phyloP scores from a whole-genome alignment of 2,329 filamentous ascomycete species.

The Penicillium sp. region DNA sequence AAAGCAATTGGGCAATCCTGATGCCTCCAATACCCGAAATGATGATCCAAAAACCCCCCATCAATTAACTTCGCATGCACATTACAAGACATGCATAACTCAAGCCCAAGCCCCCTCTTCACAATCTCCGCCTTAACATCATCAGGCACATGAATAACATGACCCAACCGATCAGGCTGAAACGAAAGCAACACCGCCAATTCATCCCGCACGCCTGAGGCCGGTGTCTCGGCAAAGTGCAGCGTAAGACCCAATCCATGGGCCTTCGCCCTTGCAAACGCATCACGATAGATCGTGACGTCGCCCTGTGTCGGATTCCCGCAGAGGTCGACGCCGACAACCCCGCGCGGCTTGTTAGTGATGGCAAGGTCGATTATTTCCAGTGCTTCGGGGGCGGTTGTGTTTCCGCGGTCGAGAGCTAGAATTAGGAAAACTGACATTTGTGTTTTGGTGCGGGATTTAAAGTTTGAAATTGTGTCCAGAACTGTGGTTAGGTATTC shows the following conservation, averaged over 20 bases:
- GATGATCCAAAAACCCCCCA: conserved; percentile 66
- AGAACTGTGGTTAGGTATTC: conserved; percentile 68
- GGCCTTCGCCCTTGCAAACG: conserved; percentile 58
- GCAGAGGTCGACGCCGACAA: conserved; percentile 77
- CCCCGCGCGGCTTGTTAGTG: conserved; percentile 52
- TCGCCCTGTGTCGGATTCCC: conserved; percentile 68
- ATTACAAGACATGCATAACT: conserved; percentile 79
- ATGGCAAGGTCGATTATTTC: conserved; percentile 65
- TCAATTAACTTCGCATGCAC: conserved; percentile 71
- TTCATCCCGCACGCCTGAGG: conserved; percentile 59
- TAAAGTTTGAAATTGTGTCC: conserved; percentile 58
- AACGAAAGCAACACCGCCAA: conserved; percentile 64
- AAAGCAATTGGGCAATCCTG: conserved; percentile 63
- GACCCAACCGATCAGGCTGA: conserved; percentile 68
- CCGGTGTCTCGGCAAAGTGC: conserved; percentile 72
- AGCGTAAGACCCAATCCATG: conserved; percentile 65
- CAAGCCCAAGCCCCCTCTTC: conserved; percentile 60
- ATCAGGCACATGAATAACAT: conserved; percentile 73
- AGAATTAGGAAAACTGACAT: conserved; percentile 68
- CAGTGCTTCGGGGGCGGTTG: conserved; percentile 57
- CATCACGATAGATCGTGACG: conserved; percentile 58
- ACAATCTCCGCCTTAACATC: conserved; percentile 58
- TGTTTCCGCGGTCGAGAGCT: conserved; percentile 69
- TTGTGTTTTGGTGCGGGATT: conserved; percentile 34
- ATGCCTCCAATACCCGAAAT: conserved; percentile 72